Conservation (phyloP, 495 filamentous ascomycete species). For the Hyaloscypha hepaticicola region DNA sequence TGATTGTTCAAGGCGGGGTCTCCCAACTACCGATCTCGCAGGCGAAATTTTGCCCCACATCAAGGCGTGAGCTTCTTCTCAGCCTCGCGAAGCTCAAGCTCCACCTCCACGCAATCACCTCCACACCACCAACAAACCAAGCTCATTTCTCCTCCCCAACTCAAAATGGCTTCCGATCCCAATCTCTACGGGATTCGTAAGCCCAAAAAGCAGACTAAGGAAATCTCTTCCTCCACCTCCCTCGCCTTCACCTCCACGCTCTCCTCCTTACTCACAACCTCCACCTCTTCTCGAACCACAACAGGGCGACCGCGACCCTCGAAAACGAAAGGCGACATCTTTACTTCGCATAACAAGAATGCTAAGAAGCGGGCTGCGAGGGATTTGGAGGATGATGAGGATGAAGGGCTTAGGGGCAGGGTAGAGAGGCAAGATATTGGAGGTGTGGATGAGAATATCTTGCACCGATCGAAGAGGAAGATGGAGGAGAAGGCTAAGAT, state of each 20-base stretch:
- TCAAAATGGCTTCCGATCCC: conserved; percentile 38
- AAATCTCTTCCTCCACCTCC: conserved; percentile 67
- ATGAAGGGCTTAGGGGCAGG: conserved; percentile 13
- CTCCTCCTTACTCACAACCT: conserved; percentile 61
- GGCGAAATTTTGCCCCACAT: conserved; percentile 5
- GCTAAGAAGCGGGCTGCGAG: conserved; percentile 53
- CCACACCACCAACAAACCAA: neutral
- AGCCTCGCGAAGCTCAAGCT: conserved; percentile 13
- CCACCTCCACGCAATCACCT: conserved; percentile 3
- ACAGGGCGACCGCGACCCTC: conserved; percentile 64
- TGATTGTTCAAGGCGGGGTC: conserved; percentile 1
- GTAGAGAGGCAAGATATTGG: conserved; percentile 44
- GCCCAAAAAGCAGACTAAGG: conserved; percentile 56
- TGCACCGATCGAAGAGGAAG: conserved; percentile 63
- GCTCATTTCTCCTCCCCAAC: neutral
- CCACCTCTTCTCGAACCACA: conserved; percentile 39
- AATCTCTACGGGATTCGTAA: conserved; percentile 76
- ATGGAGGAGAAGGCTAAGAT: conserved; percentile 85
- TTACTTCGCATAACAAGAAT: conserved; percentile 68
- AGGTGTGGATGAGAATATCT: conserved; percentile 22
- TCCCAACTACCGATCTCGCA: conserved; percentile 5
- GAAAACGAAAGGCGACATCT: conserved; percentile 69
- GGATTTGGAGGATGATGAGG: conserved; percentile 39
- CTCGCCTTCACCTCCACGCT: conserved; percentile 80
- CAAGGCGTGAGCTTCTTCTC: neutral